phyloP scores from a whole-genome alignment of 768 basidiomycete genomes.

The Leccinum incarnatum region DNA sequence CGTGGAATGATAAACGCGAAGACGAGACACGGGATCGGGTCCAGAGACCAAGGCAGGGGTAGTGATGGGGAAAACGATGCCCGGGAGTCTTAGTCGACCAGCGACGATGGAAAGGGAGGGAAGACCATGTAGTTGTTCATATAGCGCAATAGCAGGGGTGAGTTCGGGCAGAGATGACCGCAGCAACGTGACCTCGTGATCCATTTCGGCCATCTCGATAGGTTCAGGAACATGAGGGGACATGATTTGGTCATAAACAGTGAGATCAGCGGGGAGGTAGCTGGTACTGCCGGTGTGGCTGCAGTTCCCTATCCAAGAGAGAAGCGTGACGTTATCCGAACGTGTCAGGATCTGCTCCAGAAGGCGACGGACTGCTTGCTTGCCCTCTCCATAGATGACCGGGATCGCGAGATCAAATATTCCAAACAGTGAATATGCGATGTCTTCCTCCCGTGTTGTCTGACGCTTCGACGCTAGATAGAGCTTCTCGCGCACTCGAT shows the following conservation, averaged over 20 bases:
- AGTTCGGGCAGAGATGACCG: neutral
- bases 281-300: neutral
- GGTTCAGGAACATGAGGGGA: neutral
- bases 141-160: neutral
- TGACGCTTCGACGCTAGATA: neutral
- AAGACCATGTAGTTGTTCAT: neutral
- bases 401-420: neutral
- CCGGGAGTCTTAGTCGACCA: neutral
- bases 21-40: neutral
- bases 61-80: neutral
- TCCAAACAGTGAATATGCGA: neutral
- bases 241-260: neutral
- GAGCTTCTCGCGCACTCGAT: neutral
- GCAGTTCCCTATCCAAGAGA: neutral
- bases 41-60: neutral
- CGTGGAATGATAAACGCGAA: neutral
- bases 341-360: neutral
- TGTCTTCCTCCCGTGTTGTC: neutral
- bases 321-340: neutral
- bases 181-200: neutral
- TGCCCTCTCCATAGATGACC: neutral
- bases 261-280: neutral
- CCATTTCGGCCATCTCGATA: neutral
- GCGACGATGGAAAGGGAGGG: neutral
- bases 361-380: neutral